phyloP scores from a whole-genome alignment of 257 asterid genomes.

The Solanum boliviense region DNA sequence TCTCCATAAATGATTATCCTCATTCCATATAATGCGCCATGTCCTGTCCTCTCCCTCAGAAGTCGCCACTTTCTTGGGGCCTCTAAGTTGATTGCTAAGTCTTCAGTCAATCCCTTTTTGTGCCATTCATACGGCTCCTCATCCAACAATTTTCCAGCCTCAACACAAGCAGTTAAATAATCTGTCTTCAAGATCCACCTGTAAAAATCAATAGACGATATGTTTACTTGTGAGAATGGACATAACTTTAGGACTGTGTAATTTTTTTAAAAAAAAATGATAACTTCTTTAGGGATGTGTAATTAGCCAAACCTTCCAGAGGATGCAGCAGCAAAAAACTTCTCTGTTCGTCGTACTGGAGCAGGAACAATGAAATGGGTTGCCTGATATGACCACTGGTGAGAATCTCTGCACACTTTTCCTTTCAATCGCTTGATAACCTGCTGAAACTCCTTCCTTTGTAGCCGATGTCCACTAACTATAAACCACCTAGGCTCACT shows the following conservation, averaged over 20 bases:
- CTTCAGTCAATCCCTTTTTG: constrained; percentile 72
- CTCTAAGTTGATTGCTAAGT: constrained; percentile 84
- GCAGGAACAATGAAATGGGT: constrained; percentile 87
- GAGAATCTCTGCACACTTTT: constrained; percentile 79
- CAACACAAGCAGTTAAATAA: constrained; percentile 65
- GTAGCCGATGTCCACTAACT: constrained; percentile 72
- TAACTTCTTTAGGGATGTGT: not conserved
- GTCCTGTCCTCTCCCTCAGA: constrained; percentile 76
- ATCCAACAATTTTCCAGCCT: constrained; percentile 56
- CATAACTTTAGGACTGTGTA: not conserved
- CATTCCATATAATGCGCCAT: constrained; percentile 85
- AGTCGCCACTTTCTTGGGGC: constrained; percentile 98
- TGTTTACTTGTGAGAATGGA: not conserved
- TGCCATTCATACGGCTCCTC: constrained; percentile 92
- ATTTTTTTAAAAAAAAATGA: not conserved
- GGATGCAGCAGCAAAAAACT: constrained; percentile 92
- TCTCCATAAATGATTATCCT: constrained; percentile 73
- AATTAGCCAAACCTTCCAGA: constrained; percentile 71
- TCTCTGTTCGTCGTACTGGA: constrained; percentile 82
- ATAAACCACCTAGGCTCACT: constrained; percentile 58
- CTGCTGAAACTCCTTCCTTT: constrained; percentile 82
- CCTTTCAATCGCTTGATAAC: constrained; percentile 66
- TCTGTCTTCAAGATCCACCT: constrained; percentile 96
- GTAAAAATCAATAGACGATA: constrained; percentile 11
- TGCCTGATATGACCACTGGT: constrained; percentile 95